Conservation (phyloP, 2,329 filamentous ascomycete species). For the Apiospora pterosperma region DNA sequence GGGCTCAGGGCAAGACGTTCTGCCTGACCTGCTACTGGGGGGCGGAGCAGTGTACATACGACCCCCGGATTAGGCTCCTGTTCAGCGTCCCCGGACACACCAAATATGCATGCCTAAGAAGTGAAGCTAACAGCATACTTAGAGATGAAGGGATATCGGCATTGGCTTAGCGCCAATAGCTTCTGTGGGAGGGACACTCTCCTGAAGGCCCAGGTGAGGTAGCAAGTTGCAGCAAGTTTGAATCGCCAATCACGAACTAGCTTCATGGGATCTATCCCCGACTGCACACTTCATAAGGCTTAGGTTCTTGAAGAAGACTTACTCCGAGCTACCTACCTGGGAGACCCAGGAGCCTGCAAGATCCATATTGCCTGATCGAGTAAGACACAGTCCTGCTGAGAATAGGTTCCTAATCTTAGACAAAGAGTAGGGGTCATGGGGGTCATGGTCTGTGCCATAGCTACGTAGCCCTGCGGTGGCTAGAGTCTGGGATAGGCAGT, state of each 20-base stretch:
- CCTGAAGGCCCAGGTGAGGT: not conserved
- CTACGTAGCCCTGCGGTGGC: not conserved
- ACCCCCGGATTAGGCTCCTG: not conserved
- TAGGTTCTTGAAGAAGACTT: not conserved
- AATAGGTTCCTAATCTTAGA: not conserved
- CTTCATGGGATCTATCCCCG: not conserved
- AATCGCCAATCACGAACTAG: not conserved
- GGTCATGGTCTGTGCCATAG: not conserved
- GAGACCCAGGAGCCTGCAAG: not conserved
- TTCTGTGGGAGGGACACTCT: not conserved
- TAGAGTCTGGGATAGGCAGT: not conserved
- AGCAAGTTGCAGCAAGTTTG: not conserved
- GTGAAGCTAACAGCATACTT: not conserved
- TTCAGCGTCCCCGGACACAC: not conserved
- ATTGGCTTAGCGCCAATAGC: not conserved
- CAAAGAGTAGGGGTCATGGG: not conserved
- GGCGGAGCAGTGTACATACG: no score
- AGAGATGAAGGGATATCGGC: not conserved
- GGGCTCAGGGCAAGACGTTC: not conserved
- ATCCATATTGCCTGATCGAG: conserved; percentile 3
- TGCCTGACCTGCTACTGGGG: not conserved
- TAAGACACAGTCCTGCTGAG: not conserved
- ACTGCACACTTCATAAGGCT: not conserved
- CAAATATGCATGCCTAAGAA: not conserved
- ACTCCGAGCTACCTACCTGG: not conserved